Base-by-base conservation (phyloP, 2,329 filamentous ascomycete species). In the Calonectria montana region DNA sequence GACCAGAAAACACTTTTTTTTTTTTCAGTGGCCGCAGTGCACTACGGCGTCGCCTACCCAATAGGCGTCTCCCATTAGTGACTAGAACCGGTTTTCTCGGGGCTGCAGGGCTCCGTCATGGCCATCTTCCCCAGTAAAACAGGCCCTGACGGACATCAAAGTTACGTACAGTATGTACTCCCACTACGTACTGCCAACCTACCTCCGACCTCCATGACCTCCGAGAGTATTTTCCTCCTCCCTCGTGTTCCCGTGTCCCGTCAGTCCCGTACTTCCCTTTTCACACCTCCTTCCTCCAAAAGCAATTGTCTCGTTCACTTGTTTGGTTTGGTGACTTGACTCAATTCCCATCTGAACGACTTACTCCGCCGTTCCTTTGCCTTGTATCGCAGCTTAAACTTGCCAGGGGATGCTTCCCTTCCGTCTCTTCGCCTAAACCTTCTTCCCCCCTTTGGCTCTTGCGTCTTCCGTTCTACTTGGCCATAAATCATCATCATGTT, bases 401-500 rank as follows among this genome's bases (percentile, higher is more conserved):
- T 65, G 75, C 76, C 78, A 77, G 76, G 81, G 80, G 76, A 83
- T 82, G 81, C 76, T 77, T 80, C 72, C 76, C 76, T 75, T 73
- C 48, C 62, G 65, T 69, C 73, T 77, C 68, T 77, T 77, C 69
- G 69, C 69, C 72, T 70, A 74, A 72, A 70, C 55, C 62, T 71
- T 65, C 70, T 59, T 57, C 55, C 63, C 66, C 69, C 67, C 48
- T 77, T 72, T 70, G 45, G 62, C 59, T 69, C 29, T 77, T 74
- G 71, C 50, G 71, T 76, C 73, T 70, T 71, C 71, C 63, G 75
- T 77, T 72, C 70, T 67, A 50, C 65, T 74, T 73, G 66, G 68
- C 70, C 59, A 67, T 50, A 31, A 73, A 81, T 81, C 80, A 82
- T 83, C 86, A 89, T 84, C 86, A 95, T 95, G 93, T 89, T 94